These are phyloP conservation scores for Apodospora peruviana DNA, from an alignment of 495 filamentous ascomycete species.

Conservation along the genomic window DNA sequence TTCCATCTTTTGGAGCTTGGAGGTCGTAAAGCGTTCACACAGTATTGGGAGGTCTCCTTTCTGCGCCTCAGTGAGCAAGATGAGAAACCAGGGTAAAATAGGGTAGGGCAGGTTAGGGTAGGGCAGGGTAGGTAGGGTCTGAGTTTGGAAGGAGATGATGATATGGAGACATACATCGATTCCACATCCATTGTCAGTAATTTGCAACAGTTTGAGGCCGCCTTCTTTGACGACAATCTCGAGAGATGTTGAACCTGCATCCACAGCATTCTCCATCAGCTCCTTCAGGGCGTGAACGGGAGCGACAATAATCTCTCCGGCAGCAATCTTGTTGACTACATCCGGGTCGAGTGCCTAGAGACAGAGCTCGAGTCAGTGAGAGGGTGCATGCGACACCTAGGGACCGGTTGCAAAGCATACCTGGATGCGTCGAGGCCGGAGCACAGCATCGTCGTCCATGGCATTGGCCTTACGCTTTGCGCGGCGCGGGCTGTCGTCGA, in stretches of 20 bases:
- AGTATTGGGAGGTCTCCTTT: conserved; percentile 88
- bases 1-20: conserved; percentile 92
- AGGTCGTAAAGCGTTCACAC: conserved; percentile 96
- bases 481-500: conserved; percentile 42
- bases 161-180: conserved; percentile 75
- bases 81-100: too few species aligned
- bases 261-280: conserved; percentile 94
- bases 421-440: conserved; percentile 60
- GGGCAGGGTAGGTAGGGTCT: too few species aligned
- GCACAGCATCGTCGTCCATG: conserved; percentile 20
- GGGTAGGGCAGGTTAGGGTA: too few species aligned
- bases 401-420: conserved; percentile 17
- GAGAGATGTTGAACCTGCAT: conserved; percentile 86
- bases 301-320: conserved; percentile 98
- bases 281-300: conserved; percentile 97
- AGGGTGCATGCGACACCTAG: not conserved
- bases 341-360: conserved; percentile 80
- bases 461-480: conserved; percentile 60
- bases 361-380: not conserved
- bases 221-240: conserved; percentile 94
- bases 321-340: conserved; percentile 98
- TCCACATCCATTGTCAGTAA: conserved; percentile 96
- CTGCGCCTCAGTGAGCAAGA: conserved; percentile 37
- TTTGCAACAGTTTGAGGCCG: conserved; percentile 93
- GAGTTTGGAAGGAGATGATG: not conserved